Conservation (phyloP, 768 basidiomycete species). For the Lactarius sanguifluus region DNA sequence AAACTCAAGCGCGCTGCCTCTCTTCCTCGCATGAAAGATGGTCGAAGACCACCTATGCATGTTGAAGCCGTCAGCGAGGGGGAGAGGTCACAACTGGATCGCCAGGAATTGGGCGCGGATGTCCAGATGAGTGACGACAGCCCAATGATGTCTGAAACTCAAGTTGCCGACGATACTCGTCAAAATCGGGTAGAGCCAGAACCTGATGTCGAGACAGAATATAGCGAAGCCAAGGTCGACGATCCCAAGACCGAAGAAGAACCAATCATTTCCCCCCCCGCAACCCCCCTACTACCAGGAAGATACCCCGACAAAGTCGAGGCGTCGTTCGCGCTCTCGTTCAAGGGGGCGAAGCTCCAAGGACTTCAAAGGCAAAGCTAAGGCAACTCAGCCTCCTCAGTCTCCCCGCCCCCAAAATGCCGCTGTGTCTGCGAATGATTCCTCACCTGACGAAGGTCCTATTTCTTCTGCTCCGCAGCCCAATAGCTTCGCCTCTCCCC, state of each 20-base stretch:
- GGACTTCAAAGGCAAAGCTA: slow-evolving; percentile 57
- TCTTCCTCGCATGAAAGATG: slow-evolving; percentile 88
- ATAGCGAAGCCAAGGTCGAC: slow-evolving; percentile 23
- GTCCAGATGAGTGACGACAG: slow-evolving; percentile 21
- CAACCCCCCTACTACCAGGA: slow-evolving; percentile 30
- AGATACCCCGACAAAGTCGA: slow-evolving; percentile 41
- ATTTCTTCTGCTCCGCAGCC: slow-evolving; percentile 35
- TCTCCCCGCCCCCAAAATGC: slow-evolving; percentile 46
- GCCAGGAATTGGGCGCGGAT: slow-evolving; percentile 32
- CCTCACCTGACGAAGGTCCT: slow-evolving; percentile 55
- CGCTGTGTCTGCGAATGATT: slow-evolving; percentile 55
- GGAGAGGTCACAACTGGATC: slow-evolving; percentile 50
- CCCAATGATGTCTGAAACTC: slow-evolving; percentile 18
- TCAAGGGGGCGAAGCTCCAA: slow-evolving; percentile 60
- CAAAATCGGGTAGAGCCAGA: slow-evolving; percentile 12
- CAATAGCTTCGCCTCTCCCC: slow-evolving; percentile 31
- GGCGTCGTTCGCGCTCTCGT: slow-evolving; percentile 73
- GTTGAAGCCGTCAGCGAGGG: slow-evolving; percentile 81
- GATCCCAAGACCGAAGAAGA: slow-evolving; percentile 33
- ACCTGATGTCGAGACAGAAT: slow-evolving; percentile 21
- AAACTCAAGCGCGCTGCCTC: slow-evolving; percentile 92
- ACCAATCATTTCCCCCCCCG: slow-evolving; percentile 26
- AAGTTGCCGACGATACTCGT: slow-evolving; percentile 7
- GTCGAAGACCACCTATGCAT: slow-evolving; percentile 84
- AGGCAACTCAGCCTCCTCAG: slow-evolving; percentile 45